phyloP scores from a whole-genome alignment of 129 eudicot species.

The Deinandra increscens region DNA sequence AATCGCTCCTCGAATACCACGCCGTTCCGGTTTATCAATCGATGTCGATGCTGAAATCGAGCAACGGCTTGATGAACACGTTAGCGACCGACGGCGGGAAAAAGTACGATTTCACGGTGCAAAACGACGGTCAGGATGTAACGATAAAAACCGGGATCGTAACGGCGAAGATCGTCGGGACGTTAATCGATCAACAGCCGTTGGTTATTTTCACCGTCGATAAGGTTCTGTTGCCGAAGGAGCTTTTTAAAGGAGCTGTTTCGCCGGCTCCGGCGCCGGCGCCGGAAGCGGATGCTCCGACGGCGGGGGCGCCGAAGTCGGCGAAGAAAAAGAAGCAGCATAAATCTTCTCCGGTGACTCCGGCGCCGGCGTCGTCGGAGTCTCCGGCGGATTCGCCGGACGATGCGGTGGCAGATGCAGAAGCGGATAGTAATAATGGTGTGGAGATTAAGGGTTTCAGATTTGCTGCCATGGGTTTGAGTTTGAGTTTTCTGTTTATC shows the following conservation, averaged over 20 bases:
- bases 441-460: slow-evolving; percentile 38
- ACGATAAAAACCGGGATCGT: slow-evolving; percentile 62
- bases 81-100: slow-evolving; percentile 84
- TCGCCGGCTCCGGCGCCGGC: slow-evolving; percentile 66
- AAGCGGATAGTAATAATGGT: slow-evolving; percentile 42
- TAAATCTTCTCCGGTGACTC: slow-evolving; percentile 43
- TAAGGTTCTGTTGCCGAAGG: slow-evolving; percentile 73
- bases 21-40: slow-evolving; percentile 73
- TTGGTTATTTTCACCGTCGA: slow-evolving; percentile 54
- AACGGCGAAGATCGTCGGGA: slow-evolving; percentile 64
- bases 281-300: slow-evolving; percentile 53
- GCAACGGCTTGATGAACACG: slow-evolving; percentile 74
- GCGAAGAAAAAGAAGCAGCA: slow-evolving; percentile 34
- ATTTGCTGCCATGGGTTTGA: slow-evolving; percentile 32
- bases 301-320: slow-evolving; percentile 40
- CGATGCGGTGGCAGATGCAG: slow-evolving; percentile 48
- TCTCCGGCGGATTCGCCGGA: slow-evolving; percentile 75
- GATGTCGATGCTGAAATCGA: slow-evolving; percentile 55
- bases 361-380: slow-evolving; percentile 49
- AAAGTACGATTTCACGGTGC: slow-evolving; percentile 62
- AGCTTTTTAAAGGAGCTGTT: slow-evolving; percentile 54
- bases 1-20: slow-evolving; percentile 69
- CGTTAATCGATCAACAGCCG: slow-evolving; percentile 73
- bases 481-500: slow-evolving; percentile 42
- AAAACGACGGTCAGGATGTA: slow-evolving; percentile 71